Evolutionary conservation across 2,329 filamentous ascomycete species (phyloP).

Genomic region (Colletotrichum tropicale): DNA sequence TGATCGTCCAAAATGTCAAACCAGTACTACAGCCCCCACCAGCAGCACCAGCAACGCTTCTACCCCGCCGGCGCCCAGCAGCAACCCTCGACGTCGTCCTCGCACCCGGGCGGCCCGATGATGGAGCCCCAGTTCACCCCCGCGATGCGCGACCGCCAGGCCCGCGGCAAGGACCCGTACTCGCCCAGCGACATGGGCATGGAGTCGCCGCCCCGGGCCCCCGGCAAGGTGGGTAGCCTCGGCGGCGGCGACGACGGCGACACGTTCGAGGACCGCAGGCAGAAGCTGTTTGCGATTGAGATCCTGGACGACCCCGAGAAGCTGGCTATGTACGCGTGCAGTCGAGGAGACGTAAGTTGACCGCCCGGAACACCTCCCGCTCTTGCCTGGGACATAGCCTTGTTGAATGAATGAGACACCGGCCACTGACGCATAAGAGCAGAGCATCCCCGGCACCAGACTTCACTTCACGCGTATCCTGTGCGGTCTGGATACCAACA

Average conservation of each 20-base stretch:
- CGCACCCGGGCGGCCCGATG: neutral
- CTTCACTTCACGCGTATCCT: conserved; percentile 61
- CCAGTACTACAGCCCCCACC: conserved; percentile 8
- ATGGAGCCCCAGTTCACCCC: conserved; percentile 43
- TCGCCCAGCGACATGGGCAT: conserved; percentile 28
- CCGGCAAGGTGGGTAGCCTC: neutral
- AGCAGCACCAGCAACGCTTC: conserved; percentile 1
- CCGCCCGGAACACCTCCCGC: too few species aligned
- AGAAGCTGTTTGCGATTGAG: conserved; percentile 53
- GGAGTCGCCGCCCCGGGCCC: conserved; percentile 6
- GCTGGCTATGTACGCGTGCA: conserved; percentile 63
- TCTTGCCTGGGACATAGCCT: neutral
- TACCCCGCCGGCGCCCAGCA: conserved; percentile 2
- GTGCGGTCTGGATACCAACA: conserved; percentile 50
- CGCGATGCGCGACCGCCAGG: conserved; percentile 62
- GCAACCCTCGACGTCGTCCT: neutral
- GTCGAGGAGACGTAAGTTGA: conserved; percentile 55
- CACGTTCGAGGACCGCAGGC: conserved; percentile 45
- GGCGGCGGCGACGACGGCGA: conserved; percentile 33
- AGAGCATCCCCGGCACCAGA: conserved; percentile 62
- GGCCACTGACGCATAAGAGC: neutral
- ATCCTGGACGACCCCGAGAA: conserved; percentile 63
- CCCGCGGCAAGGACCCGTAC: conserved; percentile 63
- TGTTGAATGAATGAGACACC: neutral
- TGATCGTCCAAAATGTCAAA: neutral